phyloP scores from a whole-genome alignment of 2,329 filamentous ascomycete genomes.

The Apiospora phragmitis region DNA sequence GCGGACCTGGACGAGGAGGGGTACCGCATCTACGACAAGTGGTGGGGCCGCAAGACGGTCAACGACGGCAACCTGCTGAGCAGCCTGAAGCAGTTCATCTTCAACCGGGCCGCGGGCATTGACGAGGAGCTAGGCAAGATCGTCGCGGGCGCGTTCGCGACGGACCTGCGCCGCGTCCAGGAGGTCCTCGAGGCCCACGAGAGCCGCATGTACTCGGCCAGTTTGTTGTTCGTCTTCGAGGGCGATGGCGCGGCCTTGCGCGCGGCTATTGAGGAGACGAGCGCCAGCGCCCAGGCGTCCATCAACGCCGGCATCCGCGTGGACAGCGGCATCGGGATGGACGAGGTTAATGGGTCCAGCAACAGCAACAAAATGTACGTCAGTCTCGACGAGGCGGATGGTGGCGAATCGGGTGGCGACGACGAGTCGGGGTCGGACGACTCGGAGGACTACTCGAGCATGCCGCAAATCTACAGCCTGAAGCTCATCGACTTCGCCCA shows the following conservation, averaged over 20 bases:
- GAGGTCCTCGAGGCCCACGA: constrained; percentile 55
- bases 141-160: constrained; percentile 54
- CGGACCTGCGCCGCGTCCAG: constrained; percentile 54
- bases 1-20: constrained; percentile 53
- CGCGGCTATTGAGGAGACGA: constrained; percentile 54
- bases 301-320: constrained; percentile 42
- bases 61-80: constrained; percentile 55
- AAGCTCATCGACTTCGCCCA: constrained; percentile 98
- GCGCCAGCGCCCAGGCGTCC: constrained; percentile 39
- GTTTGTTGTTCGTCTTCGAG: constrained; percentile 64
- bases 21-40: constrained; percentile 63
- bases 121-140: constrained; percentile 57
- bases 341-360: constrained; percentile 32
- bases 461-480: constrained; percentile 65
- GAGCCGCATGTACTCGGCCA: constrained; percentile 65
- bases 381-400: constrained; percentile 25
- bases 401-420: constrained; percentile 38
- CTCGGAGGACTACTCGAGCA: constrained; percentile 55
- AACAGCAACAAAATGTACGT: constrained; percentile 9
- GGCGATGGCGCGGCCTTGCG: constrained; percentile 59
- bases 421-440: constrained; percentile 54
- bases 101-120: constrained; percentile 58
- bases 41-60: constrained; percentile 57
- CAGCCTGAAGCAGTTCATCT: constrained; percentile 58
- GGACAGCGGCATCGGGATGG: constrained; percentile 57